Conservation (phyloP, 2,329 filamentous ascomycete species). For the Aspergillus pseudoglaucus region DNA sequence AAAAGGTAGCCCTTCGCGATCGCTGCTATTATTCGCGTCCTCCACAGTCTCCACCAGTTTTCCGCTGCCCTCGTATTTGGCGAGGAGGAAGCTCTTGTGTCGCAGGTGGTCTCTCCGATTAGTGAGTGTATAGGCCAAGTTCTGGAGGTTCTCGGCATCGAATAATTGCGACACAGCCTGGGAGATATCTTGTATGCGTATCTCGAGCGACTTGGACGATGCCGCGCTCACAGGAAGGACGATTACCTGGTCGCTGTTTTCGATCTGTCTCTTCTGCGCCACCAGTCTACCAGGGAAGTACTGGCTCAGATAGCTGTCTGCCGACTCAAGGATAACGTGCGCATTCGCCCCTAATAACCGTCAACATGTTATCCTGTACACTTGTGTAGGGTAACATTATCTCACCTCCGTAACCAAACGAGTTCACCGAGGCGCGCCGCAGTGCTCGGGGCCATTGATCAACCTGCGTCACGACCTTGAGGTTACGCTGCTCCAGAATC, state of each 20-base stretch:
- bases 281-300: background rate
- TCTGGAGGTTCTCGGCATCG: background rate
- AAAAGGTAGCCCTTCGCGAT: background rate
- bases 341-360: slow-evolving; percentile 16
- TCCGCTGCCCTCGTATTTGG: background rate
- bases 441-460: too few species aligned
- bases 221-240: background rate
- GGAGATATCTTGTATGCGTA: too few species aligned
- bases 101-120: background rate
- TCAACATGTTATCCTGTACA: too few species aligned
- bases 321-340: slow-evolving; percentile 30
- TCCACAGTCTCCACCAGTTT: background rate
- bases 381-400: too few species aligned
- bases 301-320: background rate
- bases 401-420: slow-evolving; percentile 32
- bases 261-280: background rate
- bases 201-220: background rate
- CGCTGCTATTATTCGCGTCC: background rate
- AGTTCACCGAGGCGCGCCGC: slow-evolving; percentile 26
- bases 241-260: background rate
- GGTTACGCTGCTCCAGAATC: too few species aligned
- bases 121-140: background rate
- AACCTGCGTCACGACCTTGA: too few species aligned
- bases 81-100: background rate
- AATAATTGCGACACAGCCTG: too few species aligned